A percentile compares a stretch with the other conserved stretches of the same genome.
Evolutionary conservation across 1,284 basidiomycete species (phyloP).

Genomic region (Volvariella volvacea): DNA sequence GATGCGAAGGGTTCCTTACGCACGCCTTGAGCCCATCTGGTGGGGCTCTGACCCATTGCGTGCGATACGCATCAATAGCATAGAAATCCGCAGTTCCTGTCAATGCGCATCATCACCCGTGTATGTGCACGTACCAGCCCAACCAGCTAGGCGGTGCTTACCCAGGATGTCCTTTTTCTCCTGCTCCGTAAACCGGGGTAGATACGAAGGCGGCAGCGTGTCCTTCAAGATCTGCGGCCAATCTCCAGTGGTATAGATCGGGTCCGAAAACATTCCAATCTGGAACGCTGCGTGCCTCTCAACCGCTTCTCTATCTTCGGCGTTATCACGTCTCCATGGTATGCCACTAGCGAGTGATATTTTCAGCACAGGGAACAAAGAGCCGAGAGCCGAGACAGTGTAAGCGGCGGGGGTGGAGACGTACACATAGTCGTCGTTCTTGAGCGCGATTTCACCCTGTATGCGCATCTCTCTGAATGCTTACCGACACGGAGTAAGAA

Average conservation of each 20-base stretch:
- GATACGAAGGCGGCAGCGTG: slow-evolving; percentile 31
- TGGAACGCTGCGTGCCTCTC: slow-evolving; percentile 41
- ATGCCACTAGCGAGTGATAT: slow-evolving; percentile 33
- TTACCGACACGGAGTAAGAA: slow-evolving; percentile 9
- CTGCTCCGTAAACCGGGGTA: slow-evolving; percentile 37
- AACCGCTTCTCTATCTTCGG: slow-evolving; percentile 34
- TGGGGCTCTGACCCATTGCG: slow-evolving; percentile 32
- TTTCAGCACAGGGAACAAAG: neutral
- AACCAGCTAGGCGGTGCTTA: slow-evolving; percentile 7
- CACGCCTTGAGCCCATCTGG: slow-evolving; percentile 32
- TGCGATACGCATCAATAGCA: slow-evolving; percentile 39
- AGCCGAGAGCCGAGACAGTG: neutral
- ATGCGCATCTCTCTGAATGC: slow-evolving; percentile 40
- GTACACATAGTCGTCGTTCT: slow-evolving; percentile 41
- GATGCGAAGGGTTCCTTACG: slow-evolving; percentile 29
- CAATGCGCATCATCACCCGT: too few relatives aligned
- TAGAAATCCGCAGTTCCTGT: slow-evolving; percentile 42
- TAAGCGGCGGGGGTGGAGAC: too few relatives aligned
- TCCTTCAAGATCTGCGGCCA: slow-evolving; percentile 42
- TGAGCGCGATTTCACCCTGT: slow-evolving; percentile 39
- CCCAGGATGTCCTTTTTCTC: slow-evolving; percentile 35
- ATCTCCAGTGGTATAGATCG: slow-evolving; percentile 38
- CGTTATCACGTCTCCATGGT: slow-evolving; percentile 36
- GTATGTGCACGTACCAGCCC: neutral
- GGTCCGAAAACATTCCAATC: slow-evolving; percentile 38